Percentiles rank a stretch among this genome's conserved stretches.
Evolutionary conservation across 2,329 filamentous ascomycete genomes (phyloP).

Genomic region (Nemania sp.): DNA sequence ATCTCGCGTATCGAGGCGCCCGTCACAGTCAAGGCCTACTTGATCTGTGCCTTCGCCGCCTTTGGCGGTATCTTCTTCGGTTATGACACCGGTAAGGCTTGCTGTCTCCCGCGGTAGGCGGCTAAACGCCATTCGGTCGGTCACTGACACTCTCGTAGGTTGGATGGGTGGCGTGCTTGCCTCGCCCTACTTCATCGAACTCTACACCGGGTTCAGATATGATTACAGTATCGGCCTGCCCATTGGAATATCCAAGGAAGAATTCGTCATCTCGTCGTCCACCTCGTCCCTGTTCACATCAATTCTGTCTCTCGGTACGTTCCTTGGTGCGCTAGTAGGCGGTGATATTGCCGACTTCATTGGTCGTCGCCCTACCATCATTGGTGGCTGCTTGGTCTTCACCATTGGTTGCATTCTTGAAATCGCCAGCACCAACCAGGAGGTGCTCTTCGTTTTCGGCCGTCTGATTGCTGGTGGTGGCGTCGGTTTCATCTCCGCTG

Average conservation of each 20-base stretch:
- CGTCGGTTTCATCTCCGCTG: conserved; percentile 75
- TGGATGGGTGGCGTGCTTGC: conserved; percentile 47
- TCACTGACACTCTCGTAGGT: conserved; percentile 31
- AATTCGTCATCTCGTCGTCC: conserved; percentile 59
- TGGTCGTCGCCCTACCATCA: conserved; percentile 70
- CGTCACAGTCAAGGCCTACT: conserved; percentile 75
- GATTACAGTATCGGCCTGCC: conserved; percentile 47
- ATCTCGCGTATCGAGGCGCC: conserved; percentile 74
- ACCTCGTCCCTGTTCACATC: conserved; percentile 73
- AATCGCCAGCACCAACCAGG: conserved; percentile 63
- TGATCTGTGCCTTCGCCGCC: conserved; percentile 77
- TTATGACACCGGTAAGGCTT: conserved; percentile 73
- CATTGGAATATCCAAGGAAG: conserved; percentile 44
- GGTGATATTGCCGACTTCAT: conserved; percentile 75
- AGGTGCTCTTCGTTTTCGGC: conserved; percentile 70
- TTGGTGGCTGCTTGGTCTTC: conserved; percentile 71
- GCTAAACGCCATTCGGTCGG: background rate
- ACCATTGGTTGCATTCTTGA: conserved; percentile 69
- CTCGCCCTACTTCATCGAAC: conserved; percentile 53
- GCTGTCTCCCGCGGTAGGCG: background rate
- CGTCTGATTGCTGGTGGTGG: conserved; percentile 74
- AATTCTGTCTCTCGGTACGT: conserved; percentile 73
- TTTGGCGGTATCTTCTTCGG: conserved; percentile 83
- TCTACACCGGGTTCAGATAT: conserved; percentile 56
- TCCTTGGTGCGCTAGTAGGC: conserved; percentile 73